Conservation (phyloP, 192 early-diverging fungal species). For the Diversispora epigaea region DNA sequence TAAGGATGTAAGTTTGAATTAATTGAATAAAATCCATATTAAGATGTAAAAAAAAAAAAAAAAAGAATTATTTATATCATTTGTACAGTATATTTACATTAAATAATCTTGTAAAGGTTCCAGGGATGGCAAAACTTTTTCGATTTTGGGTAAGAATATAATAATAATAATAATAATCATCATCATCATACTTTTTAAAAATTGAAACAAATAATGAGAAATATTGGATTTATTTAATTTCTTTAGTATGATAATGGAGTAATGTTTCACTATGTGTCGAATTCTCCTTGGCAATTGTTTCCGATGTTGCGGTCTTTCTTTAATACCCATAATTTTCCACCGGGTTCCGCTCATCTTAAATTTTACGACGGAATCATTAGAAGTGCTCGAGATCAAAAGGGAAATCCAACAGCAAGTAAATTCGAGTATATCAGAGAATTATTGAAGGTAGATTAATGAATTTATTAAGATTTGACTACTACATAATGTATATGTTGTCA, state of each 20-base stretch:
- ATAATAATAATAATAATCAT: neutral
- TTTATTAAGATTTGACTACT: neutral
- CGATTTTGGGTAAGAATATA: conserved; percentile 47
- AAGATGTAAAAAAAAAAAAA: no score
- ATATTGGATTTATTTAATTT: neutral
- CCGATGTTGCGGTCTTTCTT: conserved; percentile 78
- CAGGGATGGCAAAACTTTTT: conserved; percentile 81
- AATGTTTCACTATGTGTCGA: conserved; percentile 86
- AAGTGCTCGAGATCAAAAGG: conserved; percentile 31
- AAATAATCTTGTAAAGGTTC: conserved; percentile 49
- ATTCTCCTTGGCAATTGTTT: conserved; percentile 86
- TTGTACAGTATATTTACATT: neutral
- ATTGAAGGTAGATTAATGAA: conserved; percentile 2
- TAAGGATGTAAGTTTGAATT: conserved; percentile 36
- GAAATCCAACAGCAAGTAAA: conserved; percentile 34
- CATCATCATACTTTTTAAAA: neutral
- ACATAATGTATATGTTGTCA: neutral
- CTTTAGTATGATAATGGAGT: conserved; percentile 43
- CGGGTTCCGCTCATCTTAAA: conserved; percentile 68
- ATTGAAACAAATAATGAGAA: neutral
- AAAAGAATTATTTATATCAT: no score
- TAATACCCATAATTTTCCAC: conserved; percentile 67
- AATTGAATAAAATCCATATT: neutral
- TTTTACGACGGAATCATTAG: conserved; percentile 49
- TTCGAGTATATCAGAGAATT: conserved; percentile 37